Percentiles rank a stretch among this genome's conserved stretches.
These are phyloP conservation scores for Suillus discolor DNA, from an alignment of 768 basidiomycete genomes.

Conservation along the genomic window DNA sequence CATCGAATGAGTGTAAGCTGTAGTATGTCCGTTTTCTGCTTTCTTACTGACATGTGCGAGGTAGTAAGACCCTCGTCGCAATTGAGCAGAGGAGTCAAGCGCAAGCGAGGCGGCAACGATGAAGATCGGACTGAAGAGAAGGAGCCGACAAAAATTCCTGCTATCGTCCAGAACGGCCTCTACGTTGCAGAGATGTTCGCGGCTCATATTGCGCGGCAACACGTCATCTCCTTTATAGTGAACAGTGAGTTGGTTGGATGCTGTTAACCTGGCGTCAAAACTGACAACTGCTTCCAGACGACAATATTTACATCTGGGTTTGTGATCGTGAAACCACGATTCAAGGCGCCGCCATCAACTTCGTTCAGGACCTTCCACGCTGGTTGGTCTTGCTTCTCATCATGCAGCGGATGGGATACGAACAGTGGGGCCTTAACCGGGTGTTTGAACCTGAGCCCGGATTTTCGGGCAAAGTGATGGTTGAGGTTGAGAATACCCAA, in stretches of 20 bases:
- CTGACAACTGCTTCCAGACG: not conserved
- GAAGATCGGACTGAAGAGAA: not conserved
- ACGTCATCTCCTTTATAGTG: not conserved
- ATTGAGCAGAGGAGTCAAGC: not conserved
- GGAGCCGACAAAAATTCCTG: not conserved
- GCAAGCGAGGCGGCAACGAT: not conserved
- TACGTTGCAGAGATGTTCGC: conserved; percentile 9
- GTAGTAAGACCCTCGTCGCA: not conserved
- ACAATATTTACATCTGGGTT: conserved; percentile 1
- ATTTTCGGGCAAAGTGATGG: not conserved
- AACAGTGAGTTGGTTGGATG: not conserved
- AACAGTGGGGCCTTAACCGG: conserved; percentile 16
- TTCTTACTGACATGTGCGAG: not conserved
- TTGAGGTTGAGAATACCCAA: not conserved
- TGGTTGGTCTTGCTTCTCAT: conserved; percentile 14
- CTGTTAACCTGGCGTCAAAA: not conserved
- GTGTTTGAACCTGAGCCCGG: not conserved
- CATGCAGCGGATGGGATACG: conserved; percentile 13
- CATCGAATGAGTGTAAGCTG: not conserved
- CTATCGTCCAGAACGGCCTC: conserved; percentile 1
- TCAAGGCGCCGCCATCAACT: conserved; percentile 14
- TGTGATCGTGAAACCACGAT: conserved; percentile 5
- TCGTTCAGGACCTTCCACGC: conserved; percentile 16
- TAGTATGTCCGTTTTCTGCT: not conserved
- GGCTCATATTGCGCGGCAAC: conserved; percentile 1